A percentile compares a stretch with the other conserved stretches of the same genome.
Conservation (phyloP, 768 basidiomycete species). For the Cubamyces sp. region DNA sequence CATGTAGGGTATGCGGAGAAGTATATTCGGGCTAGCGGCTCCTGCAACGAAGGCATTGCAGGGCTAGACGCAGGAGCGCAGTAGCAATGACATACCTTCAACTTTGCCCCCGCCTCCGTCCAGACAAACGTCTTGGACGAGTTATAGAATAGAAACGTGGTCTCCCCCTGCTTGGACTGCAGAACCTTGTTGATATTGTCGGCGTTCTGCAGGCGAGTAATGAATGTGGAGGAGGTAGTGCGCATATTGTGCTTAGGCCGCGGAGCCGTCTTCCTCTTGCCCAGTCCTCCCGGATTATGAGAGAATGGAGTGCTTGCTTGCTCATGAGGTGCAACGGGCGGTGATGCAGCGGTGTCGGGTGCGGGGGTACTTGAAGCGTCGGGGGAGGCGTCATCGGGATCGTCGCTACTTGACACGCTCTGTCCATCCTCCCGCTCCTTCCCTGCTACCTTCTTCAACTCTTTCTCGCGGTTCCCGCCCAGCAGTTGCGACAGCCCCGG, state of each 20-base stretch:
- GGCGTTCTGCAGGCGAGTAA: constrained; percentile 80
- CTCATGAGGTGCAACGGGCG: constrained; percentile 46
- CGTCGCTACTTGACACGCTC: constrained; percentile 84
- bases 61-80: constrained; percentile 2
- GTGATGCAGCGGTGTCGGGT: constrained; percentile 34
- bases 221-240: constrained; percentile 91
- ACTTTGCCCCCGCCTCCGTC: constrained; percentile 83
- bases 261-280: constrained; percentile 65
- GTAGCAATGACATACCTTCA: constrained; percentile 61
- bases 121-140: constrained; percentile 82
- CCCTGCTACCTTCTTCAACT: constrained; percentile 36
- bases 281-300: constrained; percentile 44
- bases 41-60: constrained; percentile 50
- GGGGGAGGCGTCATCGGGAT: constrained; percentile 61
- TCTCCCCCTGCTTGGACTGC: constrained; percentile 81
- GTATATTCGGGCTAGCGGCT: constrained; percentile 81
- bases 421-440: constrained; percentile 52
- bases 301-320: constrained; percentile 65
- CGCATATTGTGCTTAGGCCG: constrained; percentile 91
- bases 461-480: constrained; percentile 64
- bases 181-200: constrained; percentile 77
- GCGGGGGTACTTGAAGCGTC: constrained; percentile 34
- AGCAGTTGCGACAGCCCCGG: constrained; percentile 74
- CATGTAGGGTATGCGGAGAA: constrained; percentile 91
- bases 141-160: constrained; percentile 87